Percentiles rank a stretch among this genome's conserved stretches.
These are phyloP conservation scores for Fusarium nematophilum DNA, from an alignment of 2,329 filamentous ascomycete species.

Conservation along the genomic window DNA sequence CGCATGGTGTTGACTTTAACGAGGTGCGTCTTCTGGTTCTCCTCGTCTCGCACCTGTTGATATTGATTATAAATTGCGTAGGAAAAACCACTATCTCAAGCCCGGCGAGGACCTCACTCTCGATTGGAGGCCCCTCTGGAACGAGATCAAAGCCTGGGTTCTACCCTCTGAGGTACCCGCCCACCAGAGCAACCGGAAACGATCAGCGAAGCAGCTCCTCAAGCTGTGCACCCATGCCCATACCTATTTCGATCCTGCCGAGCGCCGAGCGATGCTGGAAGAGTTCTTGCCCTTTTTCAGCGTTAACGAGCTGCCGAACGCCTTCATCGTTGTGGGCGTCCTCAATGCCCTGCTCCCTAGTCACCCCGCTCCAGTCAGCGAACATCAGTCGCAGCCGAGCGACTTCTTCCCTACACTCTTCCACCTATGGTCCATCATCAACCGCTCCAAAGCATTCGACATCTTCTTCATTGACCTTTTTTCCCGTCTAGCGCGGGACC, in stretches of 20 bases:
- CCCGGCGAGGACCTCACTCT: slow-evolving; percentile 89
- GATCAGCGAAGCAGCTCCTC: slow-evolving; percentile 74
- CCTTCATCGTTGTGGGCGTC: slow-evolving; percentile 90
- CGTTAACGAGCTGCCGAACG: slow-evolving; percentile 90
- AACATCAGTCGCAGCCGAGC: slow-evolving; percentile 83
- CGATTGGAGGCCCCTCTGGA: slow-evolving; percentile 94
- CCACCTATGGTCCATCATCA: slow-evolving; percentile 94
- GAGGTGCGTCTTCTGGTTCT: slow-evolving; percentile 70
- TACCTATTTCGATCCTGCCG: slow-evolving; percentile 89
- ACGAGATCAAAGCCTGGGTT: slow-evolving; percentile 90
- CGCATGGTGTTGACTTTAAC: slow-evolving; percentile 97
- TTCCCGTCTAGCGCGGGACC: slow-evolving; percentile 87
- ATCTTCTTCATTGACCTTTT: slow-evolving; percentile 89
- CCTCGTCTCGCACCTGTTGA: not conserved
- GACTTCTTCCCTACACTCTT: slow-evolving; percentile 94
- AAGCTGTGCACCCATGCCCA: slow-evolving; percentile 93
- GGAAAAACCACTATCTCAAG: slow-evolving; percentile 94
- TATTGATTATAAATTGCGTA: slow-evolving; percentile 48
- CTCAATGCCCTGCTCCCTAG: slow-evolving; percentile 92
- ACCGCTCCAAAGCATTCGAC: slow-evolving; percentile 88
- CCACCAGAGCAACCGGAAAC: slow-evolving; percentile 66
- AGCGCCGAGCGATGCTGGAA: slow-evolving; percentile 83
- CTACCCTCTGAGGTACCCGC: slow-evolving; percentile 84
- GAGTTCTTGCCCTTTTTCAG: slow-evolving; percentile 90
- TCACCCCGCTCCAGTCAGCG: slow-evolving; percentile 76